Evolutionary conservation across 345 rosid genomes (phyloP).

Genomic region (Arabidopsis suecica): DNA sequence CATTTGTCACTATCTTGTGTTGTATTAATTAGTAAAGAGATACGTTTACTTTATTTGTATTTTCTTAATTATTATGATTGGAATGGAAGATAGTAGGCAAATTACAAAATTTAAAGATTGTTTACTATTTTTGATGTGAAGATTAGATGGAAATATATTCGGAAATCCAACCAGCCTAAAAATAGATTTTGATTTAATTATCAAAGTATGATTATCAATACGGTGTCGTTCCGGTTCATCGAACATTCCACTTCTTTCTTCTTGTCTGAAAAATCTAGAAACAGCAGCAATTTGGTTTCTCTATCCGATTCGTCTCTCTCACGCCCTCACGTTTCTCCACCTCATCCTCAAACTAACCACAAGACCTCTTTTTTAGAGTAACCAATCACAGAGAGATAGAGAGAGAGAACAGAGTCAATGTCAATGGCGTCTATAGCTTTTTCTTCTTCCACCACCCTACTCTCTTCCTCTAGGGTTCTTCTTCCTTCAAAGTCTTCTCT

Average conservation of each 20-base stretch:
- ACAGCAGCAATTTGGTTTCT: neutral
- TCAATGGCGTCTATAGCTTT: conserved; percentile 65
- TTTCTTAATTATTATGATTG: conserved; percentile 13
- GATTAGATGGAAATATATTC: conserved; percentile 15
- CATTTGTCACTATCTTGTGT: conserved; percentile 35
- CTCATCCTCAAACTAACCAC: neutral
- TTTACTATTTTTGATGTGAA: conserved; percentile 4
- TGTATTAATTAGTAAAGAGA: neutral
- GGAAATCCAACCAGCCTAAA: conserved; percentile 12
- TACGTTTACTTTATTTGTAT: conserved; percentile 24
- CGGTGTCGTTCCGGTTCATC: neutral
- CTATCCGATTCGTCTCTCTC: neutral
- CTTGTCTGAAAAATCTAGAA: neutral
- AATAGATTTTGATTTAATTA: too few relatives aligned
- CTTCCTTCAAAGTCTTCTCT: conserved; percentile 46
- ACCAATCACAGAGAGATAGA: neutral
- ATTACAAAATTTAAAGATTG: neutral
- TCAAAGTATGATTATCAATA: too few relatives aligned
- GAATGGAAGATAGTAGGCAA: conserved; percentile 5
- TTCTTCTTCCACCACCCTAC: conserved; percentile 54
- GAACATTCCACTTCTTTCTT: neutral
- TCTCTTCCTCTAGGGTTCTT: conserved; percentile 49
- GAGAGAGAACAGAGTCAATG: neutral
- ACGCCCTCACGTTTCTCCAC: neutral
- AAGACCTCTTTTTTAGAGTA: neutral